Evolutionary conservation across 148 eudicot species (phyloP), one percentile per base, ranked within the genome.

Genomic region (Pharnaceum exiguum): DNA sequence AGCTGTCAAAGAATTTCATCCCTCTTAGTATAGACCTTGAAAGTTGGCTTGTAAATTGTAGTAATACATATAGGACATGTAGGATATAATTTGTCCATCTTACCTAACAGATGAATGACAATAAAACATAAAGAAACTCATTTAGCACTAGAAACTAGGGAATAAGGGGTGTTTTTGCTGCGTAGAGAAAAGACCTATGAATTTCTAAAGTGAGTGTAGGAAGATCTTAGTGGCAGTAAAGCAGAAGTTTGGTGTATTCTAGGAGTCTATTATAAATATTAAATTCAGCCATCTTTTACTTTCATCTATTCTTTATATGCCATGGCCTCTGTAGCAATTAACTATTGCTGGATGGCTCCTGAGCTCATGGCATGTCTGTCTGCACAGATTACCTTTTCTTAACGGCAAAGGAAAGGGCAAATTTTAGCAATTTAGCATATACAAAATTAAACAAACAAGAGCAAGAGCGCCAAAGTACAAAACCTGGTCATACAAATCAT

Each of bases 131-230:
- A 81, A 84, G 79, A 67, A 69, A 66, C 67, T 67, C 58, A 80
- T 63, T 63, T 68, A 71, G 82, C 83, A 71, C 79, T 76, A 73
- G 70, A 73, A 79, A 81, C 82, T 74, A 81, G 51, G 82, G 68
- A 59, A 28, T 33, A 10, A 25, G 52, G 60, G 60, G 46, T 32
- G 57, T 74, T 66, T 77, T 75, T 32, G 69, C 42, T 78, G 84
- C 89, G 82, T 82, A 49, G 91, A 73, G 65, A 75, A 75, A 61
- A 70, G 89, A 79, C 82, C 91, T 79, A 76, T 84, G 89, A 87
- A 88, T 84, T n/a, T 82, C 88, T 64, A 84, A 84, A 88, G 86
- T 76, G 60, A 73, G 31, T 31, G 70, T 78, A 45, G 65, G 60
- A 51, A 70, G 77, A 79, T 77, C 78, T 60, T 62, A 68, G 71